Evolutionary conservation across 2,329 filamentous ascomycete species (phyloP).

Genomic region (Tolypocladium album): DNA sequence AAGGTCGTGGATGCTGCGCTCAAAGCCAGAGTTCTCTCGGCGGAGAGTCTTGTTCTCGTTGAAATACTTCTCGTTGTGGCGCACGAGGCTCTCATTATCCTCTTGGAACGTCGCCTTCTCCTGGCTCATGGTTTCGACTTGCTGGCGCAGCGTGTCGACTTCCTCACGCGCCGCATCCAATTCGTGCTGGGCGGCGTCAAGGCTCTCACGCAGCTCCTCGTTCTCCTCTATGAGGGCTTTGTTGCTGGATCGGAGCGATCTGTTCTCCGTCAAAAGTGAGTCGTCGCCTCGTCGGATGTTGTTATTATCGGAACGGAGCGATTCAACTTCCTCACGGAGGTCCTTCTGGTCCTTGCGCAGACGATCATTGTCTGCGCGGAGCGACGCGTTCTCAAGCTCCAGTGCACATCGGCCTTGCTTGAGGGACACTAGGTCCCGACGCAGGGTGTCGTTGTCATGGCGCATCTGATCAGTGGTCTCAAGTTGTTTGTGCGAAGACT

Average conservation of each 20-base stretch:
- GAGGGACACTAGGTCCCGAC: slow-evolving; percentile 28
- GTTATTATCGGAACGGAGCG: slow-evolving; percentile 30
- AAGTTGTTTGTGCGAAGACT: slow-evolving; percentile 28
- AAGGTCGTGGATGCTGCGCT: slow-evolving; percentile 33
- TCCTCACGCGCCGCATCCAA: slow-evolving; percentile 29
- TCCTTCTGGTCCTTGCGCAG: slow-evolving; percentile 23
- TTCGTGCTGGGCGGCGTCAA: slow-evolving; percentile 29
- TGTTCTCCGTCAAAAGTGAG: slow-evolving; percentile 31
- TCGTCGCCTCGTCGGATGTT: slow-evolving; percentile 30
- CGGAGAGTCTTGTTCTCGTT: slow-evolving; percentile 39
- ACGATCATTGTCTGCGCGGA: slow-evolving; percentile 28
- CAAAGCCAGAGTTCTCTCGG: slow-evolving; percentile 36
- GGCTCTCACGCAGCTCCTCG: slow-evolving; percentile 29
- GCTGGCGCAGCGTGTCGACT: slow-evolving; percentile 26
- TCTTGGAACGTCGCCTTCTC: slow-evolving; percentile 35
- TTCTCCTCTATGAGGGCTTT: slow-evolving; percentile 30
- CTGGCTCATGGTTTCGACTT: slow-evolving; percentile 25
- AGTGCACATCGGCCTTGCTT: slow-evolving; percentile 25
- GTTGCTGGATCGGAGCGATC: slow-evolving; percentile 30
- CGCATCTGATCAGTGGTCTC: slow-evolving; percentile 28
- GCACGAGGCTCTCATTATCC: slow-evolving; percentile 41
- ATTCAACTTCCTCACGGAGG: slow-evolving; percentile 28
- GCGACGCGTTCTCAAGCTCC: slow-evolving; percentile 29
- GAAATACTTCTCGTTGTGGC: slow-evolving; percentile 44
- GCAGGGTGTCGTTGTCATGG: slow-evolving; percentile 25